Evolutionary conservation across 2,329 filamentous ascomycete species (phyloP).

Genomic region (Penicillium sp.): DNA sequence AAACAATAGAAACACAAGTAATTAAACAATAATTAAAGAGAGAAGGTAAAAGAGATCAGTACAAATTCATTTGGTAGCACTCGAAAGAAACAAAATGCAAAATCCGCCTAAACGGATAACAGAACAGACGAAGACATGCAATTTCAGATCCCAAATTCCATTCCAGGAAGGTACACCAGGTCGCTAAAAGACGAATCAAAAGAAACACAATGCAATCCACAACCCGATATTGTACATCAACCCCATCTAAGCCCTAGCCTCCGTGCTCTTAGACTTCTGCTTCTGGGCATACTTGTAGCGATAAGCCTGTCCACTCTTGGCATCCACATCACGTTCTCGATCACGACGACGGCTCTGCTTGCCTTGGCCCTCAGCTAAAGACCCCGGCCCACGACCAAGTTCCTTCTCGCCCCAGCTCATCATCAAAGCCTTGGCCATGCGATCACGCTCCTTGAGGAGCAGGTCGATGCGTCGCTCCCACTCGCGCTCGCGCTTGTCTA

Average conservation of each 20-base stretch:
- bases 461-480: constrained; percentile 44
- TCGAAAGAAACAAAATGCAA: not conserved
- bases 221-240: constrained; percentile 3
- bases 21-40: too few species aligned
- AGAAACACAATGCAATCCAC: not conserved
- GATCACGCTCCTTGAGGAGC: constrained; percentile 42
- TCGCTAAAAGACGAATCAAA: not conserved
- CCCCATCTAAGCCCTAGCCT: constrained; percentile 13
- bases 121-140: not conserved
- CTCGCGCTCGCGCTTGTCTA: constrained; percentile 44
- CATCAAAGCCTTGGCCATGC: constrained; percentile 41
- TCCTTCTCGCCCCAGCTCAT: constrained; percentile 44
- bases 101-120: not conserved
- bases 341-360: constrained; percentile 27
- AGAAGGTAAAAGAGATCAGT: not conserved
- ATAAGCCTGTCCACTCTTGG: constrained; percentile 35
- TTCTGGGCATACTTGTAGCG: constrained; percentile 37
- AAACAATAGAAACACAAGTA: not conserved
- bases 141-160: not conserved
- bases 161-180: not conserved
- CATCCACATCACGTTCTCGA: constrained; percentile 10
- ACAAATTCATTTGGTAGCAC: not conserved
- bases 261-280: constrained; percentile 14
- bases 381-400: constrained; percentile 25
- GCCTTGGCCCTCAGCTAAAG: constrained; percentile 11